These are phyloP conservation scores for Andrographis paniculata DNA, from an alignment of 305 asterid genomes.

Conservation along the genomic window DNA sequence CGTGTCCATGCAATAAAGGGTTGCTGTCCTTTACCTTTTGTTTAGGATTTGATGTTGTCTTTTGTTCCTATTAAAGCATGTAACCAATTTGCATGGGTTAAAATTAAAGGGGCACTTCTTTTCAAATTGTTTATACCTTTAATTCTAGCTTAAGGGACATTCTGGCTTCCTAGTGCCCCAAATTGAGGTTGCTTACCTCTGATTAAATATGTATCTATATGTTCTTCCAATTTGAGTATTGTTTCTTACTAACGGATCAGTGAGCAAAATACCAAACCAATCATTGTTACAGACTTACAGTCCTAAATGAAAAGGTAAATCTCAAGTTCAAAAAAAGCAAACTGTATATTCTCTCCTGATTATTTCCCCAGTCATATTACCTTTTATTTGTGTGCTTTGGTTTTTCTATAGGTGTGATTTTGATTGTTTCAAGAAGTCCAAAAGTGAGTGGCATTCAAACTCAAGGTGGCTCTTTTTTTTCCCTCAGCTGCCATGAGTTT, in stretches of 20 bases:
- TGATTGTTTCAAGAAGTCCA: conserved; percentile 38
- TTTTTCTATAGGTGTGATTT: conserved; percentile 19
- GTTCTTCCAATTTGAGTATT: background rate
- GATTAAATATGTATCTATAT: too few species aligned
- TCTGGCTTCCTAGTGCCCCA: background rate
- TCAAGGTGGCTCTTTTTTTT: conserved; percentile 14
- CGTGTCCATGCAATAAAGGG: conserved; percentile 35
- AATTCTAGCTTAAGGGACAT: background rate
- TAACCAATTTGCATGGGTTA: background rate
- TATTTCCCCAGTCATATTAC: conserved; percentile 5
- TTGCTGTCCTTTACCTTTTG: background rate
- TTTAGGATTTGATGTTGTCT: background rate
- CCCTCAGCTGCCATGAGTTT: too few species aligned
- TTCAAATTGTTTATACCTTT: background rate
- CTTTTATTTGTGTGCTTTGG: conserved; percentile 13
- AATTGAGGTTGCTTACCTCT: background rate
- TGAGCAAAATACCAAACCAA: background rate
- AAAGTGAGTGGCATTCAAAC: conserved; percentile 35
- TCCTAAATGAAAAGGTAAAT: background rate
- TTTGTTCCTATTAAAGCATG: background rate
- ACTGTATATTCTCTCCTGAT: conserved; percentile 15
- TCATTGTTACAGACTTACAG: background rate
- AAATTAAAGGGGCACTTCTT: conserved; percentile 2
- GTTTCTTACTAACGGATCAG: background rate
- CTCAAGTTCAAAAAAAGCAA: conserved; percentile 1